Evolutionary conservation across 495 filamentous ascomycete genomes (phyloP).

Genomic region (Talaromyces wortmannii): DNA sequence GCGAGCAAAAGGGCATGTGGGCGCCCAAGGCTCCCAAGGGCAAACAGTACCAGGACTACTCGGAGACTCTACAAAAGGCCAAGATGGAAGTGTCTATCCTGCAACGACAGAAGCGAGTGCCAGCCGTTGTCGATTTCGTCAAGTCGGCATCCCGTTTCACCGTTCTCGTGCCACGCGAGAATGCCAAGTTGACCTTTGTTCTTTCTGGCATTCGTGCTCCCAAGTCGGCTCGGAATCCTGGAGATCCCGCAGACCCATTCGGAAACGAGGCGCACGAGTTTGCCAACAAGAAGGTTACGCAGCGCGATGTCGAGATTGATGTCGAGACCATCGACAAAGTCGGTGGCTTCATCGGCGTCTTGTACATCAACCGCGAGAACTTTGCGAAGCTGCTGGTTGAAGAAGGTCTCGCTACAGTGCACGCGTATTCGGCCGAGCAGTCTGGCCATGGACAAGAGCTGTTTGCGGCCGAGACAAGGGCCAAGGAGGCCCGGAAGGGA

Average conservation of each 20-base stretch:
- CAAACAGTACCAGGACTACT: conserved; percentile 80
- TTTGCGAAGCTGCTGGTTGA: conserved; percentile 92
- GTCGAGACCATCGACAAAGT: conserved; percentile 92
- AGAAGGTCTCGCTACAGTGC: conserved; percentile 86
- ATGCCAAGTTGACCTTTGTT: conserved; percentile 90
- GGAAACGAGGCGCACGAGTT: conserved; percentile 92
- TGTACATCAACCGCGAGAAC: conserved; percentile 93
- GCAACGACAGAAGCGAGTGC: conserved; percentile 84
- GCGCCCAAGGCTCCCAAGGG: conserved; percentile 71
- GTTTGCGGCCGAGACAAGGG: conserved; percentile 75
- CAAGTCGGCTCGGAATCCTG: conserved; percentile 69
- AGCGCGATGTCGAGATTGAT: conserved; percentile 95
- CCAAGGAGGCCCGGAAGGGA: conserved; percentile 80
- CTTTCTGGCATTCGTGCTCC: conserved; percentile 93
- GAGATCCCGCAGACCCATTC: conserved; percentile 85
- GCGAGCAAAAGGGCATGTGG: conserved; percentile 92
- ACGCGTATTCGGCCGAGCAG: conserved; percentile 93
- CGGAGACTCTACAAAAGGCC: conserved; percentile 87
- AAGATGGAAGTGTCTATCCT: conserved; percentile 85
- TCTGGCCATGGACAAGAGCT: conserved; percentile 84
- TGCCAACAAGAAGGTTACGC: conserved; percentile 78
- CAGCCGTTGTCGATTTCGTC: conserved; percentile 93
- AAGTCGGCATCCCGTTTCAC: conserved; percentile 94
- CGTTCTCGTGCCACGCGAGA: conserved; percentile 85
- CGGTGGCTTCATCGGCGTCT: conserved; percentile 92